These are phyloP conservation scores for Metroxylon sagu DNA, from an alignment of 176 grass and related monocot species.

Conservation along the genomic window DNA sequence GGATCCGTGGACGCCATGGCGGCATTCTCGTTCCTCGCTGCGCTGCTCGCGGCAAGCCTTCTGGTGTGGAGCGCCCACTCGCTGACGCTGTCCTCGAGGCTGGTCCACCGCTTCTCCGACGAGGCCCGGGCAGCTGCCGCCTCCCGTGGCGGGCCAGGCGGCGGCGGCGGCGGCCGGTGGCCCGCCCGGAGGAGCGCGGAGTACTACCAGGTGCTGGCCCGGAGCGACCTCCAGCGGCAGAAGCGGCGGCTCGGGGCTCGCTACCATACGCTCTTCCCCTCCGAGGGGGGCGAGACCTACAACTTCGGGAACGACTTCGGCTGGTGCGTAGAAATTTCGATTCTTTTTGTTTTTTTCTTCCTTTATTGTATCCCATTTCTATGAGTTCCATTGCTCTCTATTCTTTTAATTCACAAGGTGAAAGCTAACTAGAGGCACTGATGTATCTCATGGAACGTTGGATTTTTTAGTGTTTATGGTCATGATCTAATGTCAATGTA, in stretches of 20 bases:
- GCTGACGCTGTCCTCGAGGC: conserved; percentile 37
- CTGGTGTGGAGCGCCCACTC: conserved; percentile 5
- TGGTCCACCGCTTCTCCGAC: conserved; percentile 86
- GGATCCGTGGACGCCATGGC: conserved; percentile 17
- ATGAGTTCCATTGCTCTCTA: background rate
- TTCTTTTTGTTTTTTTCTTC: conserved; percentile 5
- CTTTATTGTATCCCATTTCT: conserved; percentile 4
- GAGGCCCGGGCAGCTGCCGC: conserved; percentile 37
- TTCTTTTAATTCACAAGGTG: too few species aligned
- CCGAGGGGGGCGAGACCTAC: conserved; percentile 45
- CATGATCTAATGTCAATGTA: too few species aligned
- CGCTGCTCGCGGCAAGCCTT: conserved; percentile 14
- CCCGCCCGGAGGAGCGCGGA: conserved; percentile 56
- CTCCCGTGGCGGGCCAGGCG: background rate
- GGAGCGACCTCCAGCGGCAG: conserved; percentile 63
- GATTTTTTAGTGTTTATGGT: too few species aligned
- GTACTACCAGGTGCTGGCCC: conserved; percentile 58
- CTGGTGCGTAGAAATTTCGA: conserved; percentile 39
- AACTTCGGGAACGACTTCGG: conserved; percentile 57
- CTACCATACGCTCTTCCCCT: conserved; percentile 47
- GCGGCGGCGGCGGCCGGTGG: conserved; percentile 26
- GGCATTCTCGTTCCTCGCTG: conserved; percentile 7
- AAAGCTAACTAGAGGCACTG: too few species aligned
- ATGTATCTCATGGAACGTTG: too few species aligned
- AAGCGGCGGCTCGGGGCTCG: conserved; percentile 44